Base-by-base conservation (phyloP, 208 protist genomes). In the Kentomonas sorsogonicus region DNA sequence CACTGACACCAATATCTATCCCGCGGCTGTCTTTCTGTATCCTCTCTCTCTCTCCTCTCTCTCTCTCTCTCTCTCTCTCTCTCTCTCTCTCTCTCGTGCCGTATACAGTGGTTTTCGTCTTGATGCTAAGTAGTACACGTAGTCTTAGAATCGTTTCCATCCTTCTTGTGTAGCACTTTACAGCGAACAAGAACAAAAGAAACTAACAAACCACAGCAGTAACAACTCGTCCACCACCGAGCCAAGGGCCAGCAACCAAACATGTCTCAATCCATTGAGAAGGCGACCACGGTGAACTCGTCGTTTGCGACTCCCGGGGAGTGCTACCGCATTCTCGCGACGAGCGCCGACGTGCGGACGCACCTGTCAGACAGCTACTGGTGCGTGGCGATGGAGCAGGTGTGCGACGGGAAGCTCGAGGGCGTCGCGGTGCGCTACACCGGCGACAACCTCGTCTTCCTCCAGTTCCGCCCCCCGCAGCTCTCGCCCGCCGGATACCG, bases 351-450 rank as follows among this genome's bases (percentile, higher is more conserved):
- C 6, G 73, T 95, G 29, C 77, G 83, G 9, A 76, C 76, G 48
- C 79, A 92, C 58, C 78, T 95, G 11, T 83, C 74, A 0, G 89
- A 95, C 64, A 91, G 83, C 60, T 95, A 95, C 72, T 95, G 89
- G 89, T 95, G 85, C 48, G 77, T 80, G 43, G 73, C 80, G 33
- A 91, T 95, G 84, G 83, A 95, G 22, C 71, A 93, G 47, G 89
- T 95, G 29, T 95, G 89, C 57, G 74, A 82, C 27, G 89, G 89
- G 7, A 86, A 88, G 60, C 74, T 95, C 16, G 72, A 77, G 10
- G 89, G 89, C 7, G 66, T 93, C 2, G 85, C 69, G 11, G 85
- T 95, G 64, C 84, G 89, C 29, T 95, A 93, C 68, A 95, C 89
- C 1, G 89, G 89, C 13, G 73, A 89, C 20, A 83, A 87, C 41